Percentiles rank a stretch among this genome's conserved stretches.
phyloP scores from a whole-genome alignment of 2,329 filamentous ascomycete genomes.

The Arthroderma uncinatum region DNA sequence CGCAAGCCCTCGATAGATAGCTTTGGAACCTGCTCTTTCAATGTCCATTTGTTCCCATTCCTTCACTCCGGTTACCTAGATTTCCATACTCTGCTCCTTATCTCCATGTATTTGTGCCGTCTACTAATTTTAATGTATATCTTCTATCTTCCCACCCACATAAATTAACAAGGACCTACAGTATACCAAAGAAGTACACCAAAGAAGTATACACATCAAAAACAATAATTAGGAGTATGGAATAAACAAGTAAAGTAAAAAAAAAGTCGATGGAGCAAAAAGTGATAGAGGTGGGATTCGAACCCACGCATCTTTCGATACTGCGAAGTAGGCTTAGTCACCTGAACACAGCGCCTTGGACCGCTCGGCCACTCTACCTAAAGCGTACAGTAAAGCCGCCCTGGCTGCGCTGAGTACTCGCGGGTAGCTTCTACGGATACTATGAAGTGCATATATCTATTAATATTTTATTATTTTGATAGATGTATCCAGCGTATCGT shows the following conservation, averaged over 20 bases:
- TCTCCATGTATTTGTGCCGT: too few species aligned
- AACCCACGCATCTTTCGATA: slow-evolving; percentile 8
- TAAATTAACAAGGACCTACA: too few species aligned
- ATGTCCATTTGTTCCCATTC: too few species aligned
- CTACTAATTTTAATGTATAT: too few species aligned
- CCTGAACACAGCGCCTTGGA: slow-evolving; percentile 6
- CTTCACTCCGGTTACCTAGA: too few species aligned
- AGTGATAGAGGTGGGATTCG: slow-evolving; percentile 5
- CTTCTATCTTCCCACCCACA: too few species aligned
- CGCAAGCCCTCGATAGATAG: slow-evolving; percentile 13
- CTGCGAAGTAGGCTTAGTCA: not conserved
- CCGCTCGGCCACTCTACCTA: slow-evolving; percentile 6
- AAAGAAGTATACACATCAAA: too few species aligned
- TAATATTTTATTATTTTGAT: too few species aligned
- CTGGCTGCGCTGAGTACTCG: not conserved
- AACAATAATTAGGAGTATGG: not conserved
- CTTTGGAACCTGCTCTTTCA: too few species aligned
- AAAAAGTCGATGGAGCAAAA: not conserved
- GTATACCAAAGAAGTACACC: too few species aligned
- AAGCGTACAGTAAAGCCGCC: not conserved
- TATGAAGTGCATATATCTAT: too few species aligned
- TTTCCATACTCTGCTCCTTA: too few species aligned
- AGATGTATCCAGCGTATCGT: not conserved
- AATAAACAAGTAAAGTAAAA: not conserved
- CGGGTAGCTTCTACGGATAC: not conserved